Evolutionary conservation across 163 green algal genomes (phyloP), one percentile per base, ranked within the genome.

Genomic region (Scenedesmus sp.): DNA sequence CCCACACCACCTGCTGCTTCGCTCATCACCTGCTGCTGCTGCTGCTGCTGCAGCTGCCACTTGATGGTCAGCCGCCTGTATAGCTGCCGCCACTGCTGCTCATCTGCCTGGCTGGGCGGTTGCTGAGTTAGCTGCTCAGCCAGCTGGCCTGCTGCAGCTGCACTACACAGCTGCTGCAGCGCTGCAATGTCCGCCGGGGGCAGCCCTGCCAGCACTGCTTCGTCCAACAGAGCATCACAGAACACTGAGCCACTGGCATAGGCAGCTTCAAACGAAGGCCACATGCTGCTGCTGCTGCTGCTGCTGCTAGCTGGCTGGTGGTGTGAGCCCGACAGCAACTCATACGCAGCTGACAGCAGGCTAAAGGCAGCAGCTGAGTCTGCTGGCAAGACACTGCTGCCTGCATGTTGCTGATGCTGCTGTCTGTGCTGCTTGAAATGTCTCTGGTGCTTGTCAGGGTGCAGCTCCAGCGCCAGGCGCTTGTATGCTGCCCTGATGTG

Each of bases 401-500:
- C 43, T 65, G 18, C 40, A 76, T 24, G 4, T 30, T 37, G 42
- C 16, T 42, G 70, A 6, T 84, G 70, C 30, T 81, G 84, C 61
- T 84, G 37, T 24, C 42, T 88, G 33, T 44, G 56, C 83, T 79
- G 83, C 56, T 81, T 44, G 10, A 40, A 24, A 42, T 70, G 26
- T 40, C 30, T 30, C 26, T 65, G 70, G 24, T 70, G 84, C 42
- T 82, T 83, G 42, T 82, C 61, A 61, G 65, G 84, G 44, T 82
- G 84, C 10, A 51, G n/a, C 35, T 56, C 44, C 59, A 87, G 82
- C 12, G 82, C 82, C 0, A 87, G 82, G 51, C 53, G 51, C 65
- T 87, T 87, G 82, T 87, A 87, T 42, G 82, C 82, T 53, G 82
- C 51, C 40, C 82, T 59, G 16, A 87, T 87, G 2, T 87, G 51